Conservation (phyloP, 441 rosid genomes). For the Corymbia calophylla region DNA sequence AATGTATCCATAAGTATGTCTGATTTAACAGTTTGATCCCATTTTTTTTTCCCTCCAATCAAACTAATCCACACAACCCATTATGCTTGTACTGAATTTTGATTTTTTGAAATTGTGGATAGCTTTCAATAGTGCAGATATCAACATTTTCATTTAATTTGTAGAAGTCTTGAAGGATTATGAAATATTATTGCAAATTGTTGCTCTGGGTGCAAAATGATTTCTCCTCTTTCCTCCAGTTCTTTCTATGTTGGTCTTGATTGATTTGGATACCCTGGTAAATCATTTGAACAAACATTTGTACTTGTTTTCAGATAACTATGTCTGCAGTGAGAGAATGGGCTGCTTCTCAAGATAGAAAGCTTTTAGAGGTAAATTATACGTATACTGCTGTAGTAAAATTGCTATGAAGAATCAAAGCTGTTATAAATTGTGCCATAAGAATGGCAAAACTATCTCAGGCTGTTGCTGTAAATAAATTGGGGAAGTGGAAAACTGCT, state of each 20-base stretch:
- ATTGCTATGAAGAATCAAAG: neutral
- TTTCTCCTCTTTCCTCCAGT: neutral
- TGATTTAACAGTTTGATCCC: neutral
- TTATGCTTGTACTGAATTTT: neutral
- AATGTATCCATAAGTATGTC: neutral
- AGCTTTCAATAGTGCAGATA: neutral
- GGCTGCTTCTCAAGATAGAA: slow-evolving; percentile 87
- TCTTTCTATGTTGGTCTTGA: neutral
- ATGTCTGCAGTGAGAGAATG: slow-evolving; percentile 98
- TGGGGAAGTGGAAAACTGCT: slow-evolving; percentile 99
- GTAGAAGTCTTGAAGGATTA: neutral
- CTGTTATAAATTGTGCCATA: neutral
- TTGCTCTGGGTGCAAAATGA: neutral
- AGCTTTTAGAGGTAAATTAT: slow-evolving; percentile 62
- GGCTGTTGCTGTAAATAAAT: slow-evolving; percentile 96
- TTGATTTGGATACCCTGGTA: neutral
- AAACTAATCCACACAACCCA: neutral
- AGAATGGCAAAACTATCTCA: slow-evolving; percentile 10
- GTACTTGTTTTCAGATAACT: slow-evolving; percentile 55
- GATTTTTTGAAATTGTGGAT: neutral
- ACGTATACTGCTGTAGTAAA: neutral
- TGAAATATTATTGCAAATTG: neutral
- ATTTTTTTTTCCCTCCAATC: neutral
- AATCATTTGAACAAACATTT: neutral
- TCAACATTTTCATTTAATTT: neutral